Evolutionary conservation across 2,329 filamentous ascomycete species (phyloP).

Genomic region (Tolypocladium ovalisporum): DNA sequence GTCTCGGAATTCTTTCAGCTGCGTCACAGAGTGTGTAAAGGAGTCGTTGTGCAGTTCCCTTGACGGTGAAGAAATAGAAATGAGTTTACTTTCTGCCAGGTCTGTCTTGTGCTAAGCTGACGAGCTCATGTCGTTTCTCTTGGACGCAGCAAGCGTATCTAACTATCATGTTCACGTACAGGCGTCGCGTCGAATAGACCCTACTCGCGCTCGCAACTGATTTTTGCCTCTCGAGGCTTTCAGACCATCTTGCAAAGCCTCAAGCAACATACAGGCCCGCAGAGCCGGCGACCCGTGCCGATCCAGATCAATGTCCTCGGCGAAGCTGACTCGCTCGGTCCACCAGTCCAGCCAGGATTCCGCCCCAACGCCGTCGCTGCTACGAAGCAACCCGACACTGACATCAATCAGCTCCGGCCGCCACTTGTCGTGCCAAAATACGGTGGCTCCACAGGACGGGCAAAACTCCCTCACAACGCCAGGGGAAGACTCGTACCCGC

Average conservation of each 20-base stretch:
- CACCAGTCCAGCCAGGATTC: constrained; percentile 54
- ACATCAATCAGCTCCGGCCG: constrained; percentile 50
- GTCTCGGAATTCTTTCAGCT: too few species aligned
- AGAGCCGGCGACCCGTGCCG: neutral
- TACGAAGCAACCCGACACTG: constrained; percentile 45
- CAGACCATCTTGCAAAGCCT: neutral
- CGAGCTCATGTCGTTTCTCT: too few species aligned
- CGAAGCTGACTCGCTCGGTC: constrained; percentile 45
- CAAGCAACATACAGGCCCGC: neutral
- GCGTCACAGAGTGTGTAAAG: too few species aligned
- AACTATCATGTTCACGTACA: too few species aligned
- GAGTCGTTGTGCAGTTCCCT: too few species aligned
- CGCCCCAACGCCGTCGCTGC: constrained; percentile 40
- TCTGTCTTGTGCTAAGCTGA: too few species aligned
- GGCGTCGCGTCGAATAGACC: neutral
- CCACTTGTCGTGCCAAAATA: constrained; percentile 48
- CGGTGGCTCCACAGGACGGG: constrained; percentile 47
- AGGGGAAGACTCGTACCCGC: constrained; percentile 40
- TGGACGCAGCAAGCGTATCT: too few species aligned
- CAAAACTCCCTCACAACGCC: constrained; percentile 52
- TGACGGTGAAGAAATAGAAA: too few species aligned
- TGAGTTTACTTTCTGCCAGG: too few species aligned
- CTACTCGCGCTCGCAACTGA: neutral
- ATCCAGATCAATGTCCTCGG: constrained; percentile 29
- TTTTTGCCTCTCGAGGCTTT: neutral